A percentile compares a stretch with the other conserved stretches of the same genome.
These are phyloP conservation scores for Capsicum chinense DNA, from an alignment of 257 asterid genomes.

Conservation along the genomic window DNA sequence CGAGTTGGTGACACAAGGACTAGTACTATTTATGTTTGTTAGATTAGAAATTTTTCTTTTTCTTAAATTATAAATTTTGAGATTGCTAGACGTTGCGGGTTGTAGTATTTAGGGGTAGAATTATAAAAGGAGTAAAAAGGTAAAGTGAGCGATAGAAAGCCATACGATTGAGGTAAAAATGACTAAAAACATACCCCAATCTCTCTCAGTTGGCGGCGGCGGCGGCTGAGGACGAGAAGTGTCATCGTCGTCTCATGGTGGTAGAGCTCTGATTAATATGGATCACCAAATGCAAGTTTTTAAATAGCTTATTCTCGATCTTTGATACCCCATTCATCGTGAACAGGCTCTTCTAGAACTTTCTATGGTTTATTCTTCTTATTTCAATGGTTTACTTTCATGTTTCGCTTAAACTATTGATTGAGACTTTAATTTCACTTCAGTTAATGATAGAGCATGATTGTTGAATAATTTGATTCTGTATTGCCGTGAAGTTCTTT, in stretches of 20 bases:
- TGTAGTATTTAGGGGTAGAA: too few relatives aligned
- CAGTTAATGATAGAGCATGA: not conserved
- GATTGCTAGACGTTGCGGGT: too few relatives aligned
- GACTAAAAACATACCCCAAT: conserved; percentile 47
- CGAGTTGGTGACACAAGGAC: too few relatives aligned
- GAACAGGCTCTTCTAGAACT: too few relatives aligned
- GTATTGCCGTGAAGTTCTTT: not conserved
- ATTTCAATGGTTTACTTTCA: not conserved
- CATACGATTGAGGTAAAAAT: conserved; percentile 23
- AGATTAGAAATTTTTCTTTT: too few relatives aligned
- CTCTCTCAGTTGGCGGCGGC: conserved; percentile 41
- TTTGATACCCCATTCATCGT: conserved; percentile 11
- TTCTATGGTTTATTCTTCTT: conserved; percentile 23
- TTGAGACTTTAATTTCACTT: too few relatives aligned
- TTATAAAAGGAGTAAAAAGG: not conserved
- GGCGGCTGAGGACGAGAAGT: not conserved
- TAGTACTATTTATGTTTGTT: too few relatives aligned
- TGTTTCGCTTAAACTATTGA: not conserved
- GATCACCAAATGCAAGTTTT: conserved; percentile 75
- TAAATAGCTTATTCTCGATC: conserved; percentile 36
- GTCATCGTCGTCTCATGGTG: conserved; percentile 31
- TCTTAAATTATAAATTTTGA: too few relatives aligned
- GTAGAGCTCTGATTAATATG: conserved; percentile 31
- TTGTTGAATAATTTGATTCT: not conserved
- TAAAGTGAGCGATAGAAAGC: too few relatives aligned